Base-by-base conservation (phyloP, 148 eudicot genomes). In the Vaccinium vitisidaea region DNA sequence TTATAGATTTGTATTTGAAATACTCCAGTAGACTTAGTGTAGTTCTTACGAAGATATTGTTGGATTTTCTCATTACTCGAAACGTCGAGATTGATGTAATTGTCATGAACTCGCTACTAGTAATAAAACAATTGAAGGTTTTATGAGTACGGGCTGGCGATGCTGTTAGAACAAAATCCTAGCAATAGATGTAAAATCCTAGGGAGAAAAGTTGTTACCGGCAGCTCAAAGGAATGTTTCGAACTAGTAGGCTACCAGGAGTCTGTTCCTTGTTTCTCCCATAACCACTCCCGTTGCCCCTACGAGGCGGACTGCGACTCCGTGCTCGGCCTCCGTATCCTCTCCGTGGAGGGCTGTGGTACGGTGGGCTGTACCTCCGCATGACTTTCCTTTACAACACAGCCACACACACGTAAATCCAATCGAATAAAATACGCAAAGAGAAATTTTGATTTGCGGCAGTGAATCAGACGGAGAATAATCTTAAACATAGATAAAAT, bases 281-380 rank as follows among this genome's bases (percentile, higher is more conserved):
- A 87, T 75, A 46, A 77, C 91, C 93, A 85, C 93, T 89, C 52
- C 90, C 92, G 67, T 91, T 90, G 49, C 92, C 93, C 80, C 94
- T 91, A 23, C 71, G 71, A 65, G 71, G 71, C 32, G 67, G 67
- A 9, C 67, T 23, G 25, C 32, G 71, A 65, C 71, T 65, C 32
- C 71, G 71, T 65, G 14, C 71, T 65, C 71, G 32, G 71, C 11
- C 25, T 65, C 71, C 71, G 46, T 43, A 52, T 52, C 55, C 55
- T 65, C 71, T 65, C 85, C 93, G 59, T 81, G 96, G 96, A 77
- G 96, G 94, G 75, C 95, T 92, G 88, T 93, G 87, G 76, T 89
- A 86, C 10, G 87, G 90, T 8, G 96, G 96, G 81, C 96, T 93
- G 83, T 92, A 93, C 87, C 94, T 92, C 88, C 92, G 83, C 96